A percentile compares a stretch with the other conserved stretches of the same genome.
Evolutionary conservation across 805 yeast genomes (phyloP).

Genomic region (Gaillardinia entomophila): DNA sequence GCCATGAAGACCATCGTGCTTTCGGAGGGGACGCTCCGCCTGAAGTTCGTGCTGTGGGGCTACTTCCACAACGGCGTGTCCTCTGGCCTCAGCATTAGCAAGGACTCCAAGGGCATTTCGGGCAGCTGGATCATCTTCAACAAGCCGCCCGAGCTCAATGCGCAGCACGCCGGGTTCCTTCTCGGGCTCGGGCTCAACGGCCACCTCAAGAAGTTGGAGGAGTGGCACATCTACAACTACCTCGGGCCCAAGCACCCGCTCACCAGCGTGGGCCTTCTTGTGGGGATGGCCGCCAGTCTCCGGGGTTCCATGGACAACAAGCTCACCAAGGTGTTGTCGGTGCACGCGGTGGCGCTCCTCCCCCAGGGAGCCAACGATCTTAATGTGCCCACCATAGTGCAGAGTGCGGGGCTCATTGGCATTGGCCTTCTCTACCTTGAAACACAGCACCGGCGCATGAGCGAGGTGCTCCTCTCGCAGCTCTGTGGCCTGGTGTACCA

Average conservation of each 20-base stretch:
- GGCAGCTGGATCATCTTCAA: conserved; percentile 93
- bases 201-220: conserved; percentile 74
- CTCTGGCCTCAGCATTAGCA: conserved; percentile 72
- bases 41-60: conserved; percentile 65
- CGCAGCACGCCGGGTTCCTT: conserved; percentile 94
- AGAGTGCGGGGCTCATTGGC: conserved; percentile 87
- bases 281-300: conserved; percentile 91
- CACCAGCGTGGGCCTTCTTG: conserved; percentile 78
- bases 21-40: conserved; percentile 48
- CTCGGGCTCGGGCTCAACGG: conserved; percentile 90
- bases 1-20: conserved; percentile 56
- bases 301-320: conserved; percentile 80
- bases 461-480: conserved; percentile 70
- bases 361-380: conserved; percentile 90
- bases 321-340: conserved; percentile 84
- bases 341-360: conserved; percentile 84
- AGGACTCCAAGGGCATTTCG: conserved; percentile 59
- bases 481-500: conserved; percentile 48
- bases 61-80: conserved; percentile 89
- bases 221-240: conserved; percentile 94
- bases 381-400: conserved; percentile 77
- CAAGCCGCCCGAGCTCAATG: conserved; percentile 60
- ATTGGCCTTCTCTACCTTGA: conserved; percentile 78
- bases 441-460: conserved; percentile 80
- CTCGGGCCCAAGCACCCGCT: conserved; percentile 82